Evolutionary conservation across 805 yeast species (phyloP), one percentile per base, ranked within the genome.

Genomic region (Schizosaccharomyces japonicus): DNA sequence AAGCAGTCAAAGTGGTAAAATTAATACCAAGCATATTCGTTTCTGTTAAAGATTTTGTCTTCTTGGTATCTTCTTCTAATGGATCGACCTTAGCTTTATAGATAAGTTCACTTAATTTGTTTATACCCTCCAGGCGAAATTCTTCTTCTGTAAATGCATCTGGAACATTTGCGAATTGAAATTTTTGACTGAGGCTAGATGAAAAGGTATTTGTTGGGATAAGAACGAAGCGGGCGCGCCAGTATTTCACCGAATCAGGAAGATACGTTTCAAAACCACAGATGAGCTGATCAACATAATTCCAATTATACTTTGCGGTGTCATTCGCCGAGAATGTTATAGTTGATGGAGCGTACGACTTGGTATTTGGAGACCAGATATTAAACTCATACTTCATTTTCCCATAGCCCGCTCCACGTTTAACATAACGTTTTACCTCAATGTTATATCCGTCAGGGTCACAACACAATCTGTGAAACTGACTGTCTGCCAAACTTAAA

Each of bases 261-360:
- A 73, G 63, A 1, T 74, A 72, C 53, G 83, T 94, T 27, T 78
- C 84, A 58, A 78, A 80, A 2, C 98, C 98, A 0, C 95, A 94
- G n/a, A 85, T 60, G 23, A 73, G 72, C 56, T 83, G 95, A 63
- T 90, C 99, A 53, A 85, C 68, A 52, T 76, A 79, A 54, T 85
- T 85, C 98, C 98, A 90, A 52, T 85, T 84, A 51, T 74, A 71
- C 11, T 53, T 51, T 15, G 58, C 55, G n/a, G 57, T 45, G 5
- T 56, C 54, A 0, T 69, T 36, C 13, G 42, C 42, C 7, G 17
- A 15, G 23, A 36, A 36, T 3, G 42, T 36, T 17, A 36, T 36
- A 36, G 15, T 36, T 19, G 50, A 27, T 2, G 30, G 21, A 11
- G 27, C 33, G n/a, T 42, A 29, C 15, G 10, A n/a, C 10, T 27